Conservation (phyloP, 2,329 filamentous ascomycete genomes). For the Laburnicola sp. region DNA sequence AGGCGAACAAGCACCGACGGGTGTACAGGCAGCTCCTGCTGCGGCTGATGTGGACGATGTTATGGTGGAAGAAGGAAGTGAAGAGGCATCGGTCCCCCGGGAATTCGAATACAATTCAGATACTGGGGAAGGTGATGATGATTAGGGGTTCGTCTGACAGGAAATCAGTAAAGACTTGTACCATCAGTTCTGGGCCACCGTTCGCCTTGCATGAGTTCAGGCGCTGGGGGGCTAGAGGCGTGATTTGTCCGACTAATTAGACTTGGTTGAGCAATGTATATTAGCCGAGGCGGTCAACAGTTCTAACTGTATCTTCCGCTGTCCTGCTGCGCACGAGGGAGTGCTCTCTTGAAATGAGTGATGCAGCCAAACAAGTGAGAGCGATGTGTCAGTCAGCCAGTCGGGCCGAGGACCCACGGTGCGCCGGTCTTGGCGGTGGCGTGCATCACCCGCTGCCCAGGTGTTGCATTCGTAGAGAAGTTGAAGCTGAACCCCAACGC, state of each 20-base stretch:
- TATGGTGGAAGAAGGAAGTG: constrained; percentile 81
- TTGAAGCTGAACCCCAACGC: constrained; percentile 24
- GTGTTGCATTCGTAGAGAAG: constrained; percentile 7
- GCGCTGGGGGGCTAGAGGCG: constrained; percentile 22
- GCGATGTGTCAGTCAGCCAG: too few relatives aligned
- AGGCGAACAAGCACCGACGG: constrained; percentile 38
- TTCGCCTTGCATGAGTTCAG: constrained; percentile 26
- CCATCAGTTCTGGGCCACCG: constrained; percentile 26
- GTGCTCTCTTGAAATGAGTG: too few relatives aligned
- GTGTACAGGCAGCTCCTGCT: constrained; percentile 70
- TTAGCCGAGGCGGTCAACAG: constrained; percentile 19
- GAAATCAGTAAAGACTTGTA: constrained; percentile 25
- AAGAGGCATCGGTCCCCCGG: constrained; percentile 69
- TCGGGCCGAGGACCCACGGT: too few relatives aligned
- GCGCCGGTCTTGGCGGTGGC: constrained; percentile 8
- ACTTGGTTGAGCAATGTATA: constrained; percentile 31
- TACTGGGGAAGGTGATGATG: constrained; percentile 49
- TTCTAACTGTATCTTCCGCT: neutral
- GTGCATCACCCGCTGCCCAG: constrained; percentile 3
- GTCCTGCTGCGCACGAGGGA: too few relatives aligned
- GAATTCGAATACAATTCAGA: constrained; percentile 82
- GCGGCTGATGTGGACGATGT: constrained; percentile 64
- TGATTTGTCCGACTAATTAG: constrained; percentile 18
- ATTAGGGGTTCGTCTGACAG: constrained; percentile 13
- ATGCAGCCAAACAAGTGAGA: too few relatives aligned